phyloP scores from a whole-genome alignment of 148 eudicot species.

The Fallopia convolvulus region DNA sequence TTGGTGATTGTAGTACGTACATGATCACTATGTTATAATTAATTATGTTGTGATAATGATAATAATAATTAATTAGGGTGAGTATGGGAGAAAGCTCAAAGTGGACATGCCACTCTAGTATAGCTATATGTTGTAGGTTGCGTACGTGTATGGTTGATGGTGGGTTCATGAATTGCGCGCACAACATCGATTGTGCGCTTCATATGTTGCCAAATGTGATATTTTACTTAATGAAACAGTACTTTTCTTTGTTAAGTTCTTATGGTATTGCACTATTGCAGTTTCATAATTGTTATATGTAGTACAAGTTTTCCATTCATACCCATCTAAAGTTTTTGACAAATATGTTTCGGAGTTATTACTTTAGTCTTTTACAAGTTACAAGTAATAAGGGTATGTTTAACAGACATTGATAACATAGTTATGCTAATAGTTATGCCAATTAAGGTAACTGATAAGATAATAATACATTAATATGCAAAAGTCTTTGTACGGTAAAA shows the following conservation, averaged over 20 bases:
- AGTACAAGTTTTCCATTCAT: not conserved
- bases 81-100: not conserved
- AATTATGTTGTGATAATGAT: no score
- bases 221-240: not conserved
- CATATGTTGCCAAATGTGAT: not conserved
- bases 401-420: no score
- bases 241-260: not conserved
- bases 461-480: no score
- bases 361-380: not conserved
- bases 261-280: no score
- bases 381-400: no score
- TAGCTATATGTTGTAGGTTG: not conserved
- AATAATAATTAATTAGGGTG: not conserved
- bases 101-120: not conserved
- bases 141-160: not conserved
- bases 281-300: not conserved
- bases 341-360: not conserved
- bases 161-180: not conserved
- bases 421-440: no score
- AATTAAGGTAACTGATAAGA: no score
- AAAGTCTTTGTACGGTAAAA: no score
- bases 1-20: not conserved
- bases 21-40: no score
- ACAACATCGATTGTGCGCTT: not conserved
- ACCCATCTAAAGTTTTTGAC: not conserved